Percentiles rank a stretch among this genome's conserved stretches.
phyloP scores from a whole-genome alignment of 1,284 basidiomycete genomes.

The Uromyces viciae-fabae region DNA sequence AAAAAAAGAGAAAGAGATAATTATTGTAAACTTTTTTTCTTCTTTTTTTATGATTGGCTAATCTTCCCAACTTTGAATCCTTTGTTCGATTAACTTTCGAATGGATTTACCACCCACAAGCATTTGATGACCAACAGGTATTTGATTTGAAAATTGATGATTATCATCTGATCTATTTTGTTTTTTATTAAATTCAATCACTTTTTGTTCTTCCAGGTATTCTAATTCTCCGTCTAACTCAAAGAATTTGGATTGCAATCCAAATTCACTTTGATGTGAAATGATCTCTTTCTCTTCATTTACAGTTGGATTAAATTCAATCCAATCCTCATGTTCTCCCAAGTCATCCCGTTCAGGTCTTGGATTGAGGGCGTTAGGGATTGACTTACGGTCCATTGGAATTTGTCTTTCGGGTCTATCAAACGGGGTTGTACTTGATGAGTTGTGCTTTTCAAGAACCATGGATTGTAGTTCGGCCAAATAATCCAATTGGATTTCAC shows the following conservation, averaged over 20 bases:
- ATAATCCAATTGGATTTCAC: slow-evolving; percentile 27
- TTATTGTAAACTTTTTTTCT: too few relatives aligned
- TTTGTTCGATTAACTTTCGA: slow-evolving; percentile 36
- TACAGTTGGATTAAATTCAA: slow-evolving; percentile 41
- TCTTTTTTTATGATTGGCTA: too few relatives aligned
- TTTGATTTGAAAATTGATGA: neutral
- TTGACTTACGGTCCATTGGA: neutral
- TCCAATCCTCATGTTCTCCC: slow-evolving; percentile 27
- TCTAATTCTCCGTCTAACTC: slow-evolving; percentile 34
- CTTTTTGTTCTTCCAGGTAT: slow-evolving; percentile 36
- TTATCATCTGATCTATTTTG: neutral
- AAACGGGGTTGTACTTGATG: neutral
- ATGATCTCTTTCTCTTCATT: slow-evolving; percentile 35
- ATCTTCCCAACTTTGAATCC: slow-evolving; percentile 1
- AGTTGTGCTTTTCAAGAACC: neutral
- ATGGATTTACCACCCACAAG: slow-evolving; percentile 25
- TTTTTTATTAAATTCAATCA: neutral
- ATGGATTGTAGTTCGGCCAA: slow-evolving; percentile 22
- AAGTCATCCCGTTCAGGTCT: neutral
- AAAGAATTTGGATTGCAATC: neutral
- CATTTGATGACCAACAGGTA: neutral
- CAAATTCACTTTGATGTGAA: slow-evolving; percentile 14
- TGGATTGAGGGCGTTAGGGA: neutral
- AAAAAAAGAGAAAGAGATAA: too few relatives aligned
- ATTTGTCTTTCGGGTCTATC: slow-evolving; percentile 5